These are phyloP conservation scores for Cryptosporidium muris DNA, from an alignment of 169 alveolate genomes.

Conservation along the genomic window DNA sequence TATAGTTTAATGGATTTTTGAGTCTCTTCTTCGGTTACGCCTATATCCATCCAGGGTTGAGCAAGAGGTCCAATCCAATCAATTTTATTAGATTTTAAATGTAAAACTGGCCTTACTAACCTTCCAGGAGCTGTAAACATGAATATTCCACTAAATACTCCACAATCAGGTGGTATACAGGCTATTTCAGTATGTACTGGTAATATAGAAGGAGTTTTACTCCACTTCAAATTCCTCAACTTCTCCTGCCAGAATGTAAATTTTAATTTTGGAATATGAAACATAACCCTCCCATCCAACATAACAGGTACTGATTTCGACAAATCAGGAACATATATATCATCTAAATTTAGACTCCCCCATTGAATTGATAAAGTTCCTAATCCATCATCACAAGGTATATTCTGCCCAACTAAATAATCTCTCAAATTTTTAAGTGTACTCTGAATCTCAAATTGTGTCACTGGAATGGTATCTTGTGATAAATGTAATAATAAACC, in stretches of 20 bases:
- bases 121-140: conserved; percentile 95
- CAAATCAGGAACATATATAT: conserved; percentile 81
- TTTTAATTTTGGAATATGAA: conserved; percentile 79
- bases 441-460: conserved; percentile 58
- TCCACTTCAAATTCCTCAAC: conserved; percentile 79
- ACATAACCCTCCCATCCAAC: conserved; percentile 90
- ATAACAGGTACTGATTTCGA: conserved; percentile 84
- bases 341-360: conserved; percentile 82
- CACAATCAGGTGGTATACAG: conserved; percentile 82
- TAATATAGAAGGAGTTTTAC: conserved; percentile 72
- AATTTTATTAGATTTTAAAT: conserved; percentile 84
- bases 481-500: conserved; percentile 97
- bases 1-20: conserved; percentile 32
- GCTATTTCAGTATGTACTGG: conserved; percentile 87
- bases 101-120: conserved; percentile 95
- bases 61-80: conserved; percentile 98
- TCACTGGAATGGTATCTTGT: conserved; percentile 81
- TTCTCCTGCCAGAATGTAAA: conserved; percentile 75
- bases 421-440: conserved; percentile 37
- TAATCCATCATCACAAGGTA: conserved; percentile 75
- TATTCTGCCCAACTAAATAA: conserved; percentile 30
- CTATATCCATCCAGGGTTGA: conserved; percentile 92
- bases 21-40: conserved; percentile 63
- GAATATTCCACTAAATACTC: conserved; percentile 90
- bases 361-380: conserved; percentile 73